Percentiles rank a stretch among this genome's conserved stretches.
Evolutionary conservation across 768 basidiomycete species (phyloP).

Genomic region (Leccinum barrowsii): DNA sequence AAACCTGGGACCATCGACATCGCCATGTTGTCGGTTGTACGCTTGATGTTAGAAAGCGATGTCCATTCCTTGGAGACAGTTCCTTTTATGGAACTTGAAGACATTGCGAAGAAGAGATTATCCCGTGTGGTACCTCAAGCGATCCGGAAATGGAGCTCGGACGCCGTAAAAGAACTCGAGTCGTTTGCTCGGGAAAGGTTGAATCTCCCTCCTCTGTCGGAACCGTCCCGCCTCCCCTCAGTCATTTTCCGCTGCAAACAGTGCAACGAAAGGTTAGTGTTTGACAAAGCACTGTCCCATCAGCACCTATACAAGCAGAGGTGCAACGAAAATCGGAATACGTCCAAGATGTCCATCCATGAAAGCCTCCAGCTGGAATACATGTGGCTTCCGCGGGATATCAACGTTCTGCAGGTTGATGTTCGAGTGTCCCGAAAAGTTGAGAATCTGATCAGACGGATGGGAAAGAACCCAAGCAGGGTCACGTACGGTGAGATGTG

Average conservation of each 20-base stretch:
- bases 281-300: constrained; percentile 9
- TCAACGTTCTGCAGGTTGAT: constrained; percentile 7
- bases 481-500: not conserved
- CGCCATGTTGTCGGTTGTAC: not conserved
- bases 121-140: not conserved
- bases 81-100: no score
- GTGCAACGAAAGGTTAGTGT: not conserved
- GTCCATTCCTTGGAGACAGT: not conserved
- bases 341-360: not conserved
- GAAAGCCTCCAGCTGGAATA: not conserved
- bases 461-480: constrained; percentile 7
- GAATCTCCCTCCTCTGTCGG: not conserved
- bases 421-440: not conserved
- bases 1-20: constrained; percentile 5
- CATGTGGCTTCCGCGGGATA: not conserved
- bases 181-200: constrained; percentile 1
- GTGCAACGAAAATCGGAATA: not conserved
- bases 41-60: not conserved
- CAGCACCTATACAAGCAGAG: constrained; percentile 1
- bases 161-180: constrained; percentile 10
- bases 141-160: constrained; percentile 7
- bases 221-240: constrained; percentile 3
- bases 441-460: constrained; percentile 9
- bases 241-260: constrained; percentile 12
- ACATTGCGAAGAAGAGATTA: not conserved